phyloP scores from a whole-genome alignment of 257 asterid genomes.

The Scutellaria baicalensis region DNA sequence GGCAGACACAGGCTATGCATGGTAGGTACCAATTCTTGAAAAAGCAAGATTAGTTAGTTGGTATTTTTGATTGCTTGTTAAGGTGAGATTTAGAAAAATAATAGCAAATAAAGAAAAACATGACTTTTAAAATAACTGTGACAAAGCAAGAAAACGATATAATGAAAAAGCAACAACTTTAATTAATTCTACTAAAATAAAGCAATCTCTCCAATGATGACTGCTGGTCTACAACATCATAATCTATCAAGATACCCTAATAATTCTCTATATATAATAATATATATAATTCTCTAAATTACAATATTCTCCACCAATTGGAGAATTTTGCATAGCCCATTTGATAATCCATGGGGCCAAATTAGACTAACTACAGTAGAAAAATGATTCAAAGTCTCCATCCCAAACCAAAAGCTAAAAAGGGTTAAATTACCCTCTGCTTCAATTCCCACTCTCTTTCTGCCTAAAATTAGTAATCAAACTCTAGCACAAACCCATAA shows the following conservation, averaged over 20 bases:
- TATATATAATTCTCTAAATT: constrained; percentile 15
- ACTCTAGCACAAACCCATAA: constrained; percentile 53
- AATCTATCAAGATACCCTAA: constrained; percentile 52
- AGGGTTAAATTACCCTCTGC: constrained; percentile 27
- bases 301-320: constrained; percentile 49
- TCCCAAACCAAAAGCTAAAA: constrained; percentile 42
- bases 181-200: constrained; percentile 40
- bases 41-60: constrained; percentile 46
- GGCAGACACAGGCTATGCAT: constrained; percentile 74
- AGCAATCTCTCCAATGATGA: constrained; percentile 49
- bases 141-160: constrained; percentile 25
- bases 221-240: constrained; percentile 44
- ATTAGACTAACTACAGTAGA: constrained; percentile 25
- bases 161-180: constrained; percentile 37
- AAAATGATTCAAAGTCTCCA: constrained; percentile 35
- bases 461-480: constrained; percentile 36
- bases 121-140: constrained; percentile 17
- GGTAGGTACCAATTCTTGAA: constrained; percentile 51
- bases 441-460: constrained; percentile 22
- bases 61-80: constrained; percentile 48
- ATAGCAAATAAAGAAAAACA: background rate
- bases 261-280: background rate
- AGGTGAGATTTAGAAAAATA: constrained; percentile 20
- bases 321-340: constrained; percentile 36
- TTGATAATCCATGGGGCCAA: constrained; percentile 34